Evolutionary conservation across 371 early-diverging fungal species (phyloP).

Genomic region (Circinella minor): DNA sequence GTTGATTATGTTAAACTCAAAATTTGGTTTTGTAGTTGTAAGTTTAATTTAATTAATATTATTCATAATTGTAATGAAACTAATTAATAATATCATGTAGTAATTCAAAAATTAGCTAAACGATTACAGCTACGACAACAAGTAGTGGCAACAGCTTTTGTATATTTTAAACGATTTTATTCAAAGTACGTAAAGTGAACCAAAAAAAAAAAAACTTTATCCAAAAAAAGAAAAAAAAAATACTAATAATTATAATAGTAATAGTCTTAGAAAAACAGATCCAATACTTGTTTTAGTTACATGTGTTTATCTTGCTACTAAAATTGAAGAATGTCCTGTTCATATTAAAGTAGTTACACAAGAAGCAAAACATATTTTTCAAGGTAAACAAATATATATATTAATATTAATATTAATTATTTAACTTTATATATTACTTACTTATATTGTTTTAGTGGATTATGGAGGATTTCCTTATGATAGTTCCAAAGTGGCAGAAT

Average conservation of each 20-base stretch:
- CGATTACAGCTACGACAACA: conserved; percentile 78
- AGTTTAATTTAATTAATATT: conserved; percentile 19
- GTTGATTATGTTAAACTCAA: conserved; percentile 65
- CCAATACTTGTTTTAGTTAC: conserved; percentile 80
- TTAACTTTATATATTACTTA: no score
- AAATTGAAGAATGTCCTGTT: conserved; percentile 88
- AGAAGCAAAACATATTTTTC: conserved; percentile 69
- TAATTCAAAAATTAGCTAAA: conserved; percentile 80
- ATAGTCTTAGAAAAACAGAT: conserved; percentile 73
- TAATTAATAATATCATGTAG: conserved; percentile 55
- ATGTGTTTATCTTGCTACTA: conserved; percentile 87
- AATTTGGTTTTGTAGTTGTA: conserved; percentile 73
- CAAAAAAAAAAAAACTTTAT: no score
- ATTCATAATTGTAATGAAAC: neutral
- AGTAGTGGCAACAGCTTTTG: conserved; percentile 83
- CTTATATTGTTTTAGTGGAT: no score
- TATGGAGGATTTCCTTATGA: conserved; percentile 75
- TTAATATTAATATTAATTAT: no score
- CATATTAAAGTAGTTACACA: conserved; percentile 80
- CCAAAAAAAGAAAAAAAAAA: neutral
- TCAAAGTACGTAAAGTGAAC: conserved; percentile 77
- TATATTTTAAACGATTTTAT: conserved; percentile 91
- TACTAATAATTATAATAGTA: conserved; percentile 44
- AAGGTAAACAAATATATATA: no score
- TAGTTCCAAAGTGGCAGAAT: conserved; percentile 80